These are phyloP conservation scores for Phytophthora lateralis DNA, from an alignment of 352 stramenopile genomes.

Conservation along the genomic window DNA sequence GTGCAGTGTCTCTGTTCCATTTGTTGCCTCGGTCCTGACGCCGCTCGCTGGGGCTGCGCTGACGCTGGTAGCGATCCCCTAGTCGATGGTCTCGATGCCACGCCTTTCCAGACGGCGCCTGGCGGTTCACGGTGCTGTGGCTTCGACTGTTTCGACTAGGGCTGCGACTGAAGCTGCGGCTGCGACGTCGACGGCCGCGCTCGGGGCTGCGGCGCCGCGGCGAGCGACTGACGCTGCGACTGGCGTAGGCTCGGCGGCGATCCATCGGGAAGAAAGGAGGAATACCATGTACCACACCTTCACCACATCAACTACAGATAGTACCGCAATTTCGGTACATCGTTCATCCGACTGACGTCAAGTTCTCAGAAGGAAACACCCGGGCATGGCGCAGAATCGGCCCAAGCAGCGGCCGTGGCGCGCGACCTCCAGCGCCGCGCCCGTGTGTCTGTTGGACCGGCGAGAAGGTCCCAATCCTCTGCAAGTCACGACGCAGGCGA, in stretches of 20 bases:
- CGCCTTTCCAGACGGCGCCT: not conserved
- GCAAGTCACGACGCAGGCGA: not conserved
- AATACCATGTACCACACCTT: not conserved
- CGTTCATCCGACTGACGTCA: slow-evolving; percentile 9
- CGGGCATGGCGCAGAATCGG: slow-evolving; percentile 15
- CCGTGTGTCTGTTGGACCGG: slow-evolving; percentile 15
- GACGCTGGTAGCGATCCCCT: slow-evolving; percentile 8
- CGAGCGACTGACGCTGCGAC: slow-evolving; percentile 39
- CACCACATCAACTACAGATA: not conserved
- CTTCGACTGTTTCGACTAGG: slow-evolving; percentile 23
- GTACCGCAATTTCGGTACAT: slow-evolving; percentile 7
- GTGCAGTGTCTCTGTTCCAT: slow-evolving; percentile 6
- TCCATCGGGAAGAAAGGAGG: slow-evolving; percentile 20
- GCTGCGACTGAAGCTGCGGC: slow-evolving; percentile 24
- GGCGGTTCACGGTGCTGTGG: slow-evolving; percentile 12
- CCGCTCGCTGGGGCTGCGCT: slow-evolving; percentile 24
- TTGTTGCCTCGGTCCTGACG: slow-evolving; percentile 1
- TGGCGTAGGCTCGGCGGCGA: slow-evolving; percentile 16
- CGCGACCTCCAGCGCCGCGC: slow-evolving; percentile 2
- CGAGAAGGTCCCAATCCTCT: slow-evolving; percentile 1
- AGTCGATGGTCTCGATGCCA: slow-evolving; percentile 2
- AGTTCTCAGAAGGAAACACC: slow-evolving; percentile 25
- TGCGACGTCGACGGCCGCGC: slow-evolving; percentile 19
- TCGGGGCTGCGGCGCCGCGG: slow-evolving; percentile 22
- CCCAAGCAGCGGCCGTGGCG: slow-evolving; percentile 12